Conservation (phyloP, 202 grass and related monocot species). For the Cymbopogon flexuosus region DNA sequence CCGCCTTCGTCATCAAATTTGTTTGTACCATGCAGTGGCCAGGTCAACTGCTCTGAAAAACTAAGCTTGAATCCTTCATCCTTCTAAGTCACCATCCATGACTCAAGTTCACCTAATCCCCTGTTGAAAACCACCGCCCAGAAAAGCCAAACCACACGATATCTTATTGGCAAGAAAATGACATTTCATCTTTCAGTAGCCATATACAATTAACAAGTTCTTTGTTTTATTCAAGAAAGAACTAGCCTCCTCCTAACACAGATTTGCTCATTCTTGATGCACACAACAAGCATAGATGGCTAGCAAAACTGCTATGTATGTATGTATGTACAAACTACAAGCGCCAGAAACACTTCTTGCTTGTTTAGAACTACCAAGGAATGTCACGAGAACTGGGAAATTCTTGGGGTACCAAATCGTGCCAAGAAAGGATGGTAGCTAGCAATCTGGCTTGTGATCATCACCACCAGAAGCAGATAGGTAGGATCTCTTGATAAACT, state of each 20-base stretch:
- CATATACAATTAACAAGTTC: not conserved
- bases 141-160: not conserved
- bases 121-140: conserved; percentile 35
- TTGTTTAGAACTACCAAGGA: not conserved
- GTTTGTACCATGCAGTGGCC: not conserved
- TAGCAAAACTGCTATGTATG: conserved; percentile 17
- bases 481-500: conserved; percentile 80
- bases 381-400: not conserved
- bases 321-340: conserved; percentile 4
- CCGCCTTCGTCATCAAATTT: conserved; percentile 8
- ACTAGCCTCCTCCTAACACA: not conserved
- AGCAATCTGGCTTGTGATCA: conserved; percentile 20
- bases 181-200: conserved; percentile 22
- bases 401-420: not conserved
- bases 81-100: conserved; percentile 27
- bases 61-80: conserved; percentile 12
- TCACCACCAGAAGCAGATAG: not conserved
- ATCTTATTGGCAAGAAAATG: conserved; percentile 30
- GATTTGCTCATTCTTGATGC: not conserved
- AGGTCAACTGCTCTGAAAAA: conserved; percentile 32
- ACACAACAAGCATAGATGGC: not conserved
- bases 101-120: conserved; percentile 36
- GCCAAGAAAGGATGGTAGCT: not conserved
- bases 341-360: too few relatives aligned
- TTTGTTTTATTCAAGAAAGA: not conserved